phyloP scores from a whole-genome alignment of 257 asterid genomes.

The Salvia hispanica region DNA sequence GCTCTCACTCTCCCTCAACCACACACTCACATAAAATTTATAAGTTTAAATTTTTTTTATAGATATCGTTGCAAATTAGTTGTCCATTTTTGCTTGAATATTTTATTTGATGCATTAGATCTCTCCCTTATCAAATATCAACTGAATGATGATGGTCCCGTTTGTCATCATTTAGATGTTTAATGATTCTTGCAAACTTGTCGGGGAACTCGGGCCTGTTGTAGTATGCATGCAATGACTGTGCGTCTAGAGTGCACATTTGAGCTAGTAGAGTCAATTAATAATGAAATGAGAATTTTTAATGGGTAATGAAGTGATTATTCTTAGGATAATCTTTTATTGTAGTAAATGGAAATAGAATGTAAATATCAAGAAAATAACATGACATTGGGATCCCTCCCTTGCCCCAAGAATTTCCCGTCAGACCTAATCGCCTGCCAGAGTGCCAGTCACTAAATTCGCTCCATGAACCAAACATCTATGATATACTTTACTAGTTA shows the following conservation, averaged over 20 bases:
- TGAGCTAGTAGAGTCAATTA: not conserved
- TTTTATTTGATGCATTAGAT: not conserved
- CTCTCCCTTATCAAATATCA: not conserved
- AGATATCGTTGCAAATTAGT: constrained; percentile 17
- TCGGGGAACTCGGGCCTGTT: not conserved
- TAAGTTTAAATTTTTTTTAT: not conserved
- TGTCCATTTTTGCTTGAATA: constrained; percentile 10
- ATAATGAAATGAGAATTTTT: not conserved
- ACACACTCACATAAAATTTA: not conserved
- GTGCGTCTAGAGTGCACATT: not conserved
- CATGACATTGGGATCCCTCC: not conserved
- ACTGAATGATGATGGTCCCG: constrained; percentile 17
- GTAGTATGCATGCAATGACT: not conserved
- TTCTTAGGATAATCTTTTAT: not conserved
- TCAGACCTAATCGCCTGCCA: not conserved
- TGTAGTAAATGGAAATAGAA: not conserved
- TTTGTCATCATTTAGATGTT: constrained; percentile 20
- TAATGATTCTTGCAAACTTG: constrained; percentile 4
- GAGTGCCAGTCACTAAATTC: not conserved
- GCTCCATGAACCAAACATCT: not conserved
- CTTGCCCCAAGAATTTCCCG: not conserved
- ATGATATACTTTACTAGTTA: not conserved
- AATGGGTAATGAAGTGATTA: not conserved
- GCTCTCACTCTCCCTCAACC: constrained; percentile 27
- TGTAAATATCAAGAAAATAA: not conserved